Base-by-base conservation (phyloP, 768 basidiomycete species). In the Termitomyces sp. region DNA sequence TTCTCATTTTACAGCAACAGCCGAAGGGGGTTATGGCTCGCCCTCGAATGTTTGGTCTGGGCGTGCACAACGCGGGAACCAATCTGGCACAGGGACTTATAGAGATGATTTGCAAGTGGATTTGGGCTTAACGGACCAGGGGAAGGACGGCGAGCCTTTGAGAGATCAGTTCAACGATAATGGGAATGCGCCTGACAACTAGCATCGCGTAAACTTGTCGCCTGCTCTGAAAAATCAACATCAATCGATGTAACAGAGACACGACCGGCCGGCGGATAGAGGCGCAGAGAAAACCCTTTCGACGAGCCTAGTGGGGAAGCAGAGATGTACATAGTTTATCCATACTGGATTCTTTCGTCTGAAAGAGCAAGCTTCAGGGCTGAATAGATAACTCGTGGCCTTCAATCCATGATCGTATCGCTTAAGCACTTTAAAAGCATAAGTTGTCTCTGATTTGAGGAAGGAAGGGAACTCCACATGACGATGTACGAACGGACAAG, bases 21-120 rank as follows among this genome's bases (percentile, higher is more conserved):
- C 70, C 4, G 67, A 66, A 40, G 70, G 69, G 1, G 70, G 70
- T 7, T 71, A 69, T 47, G 64, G 68, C 41, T 62, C 66, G 4
- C 26, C 66, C 14, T 36, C 52, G 35, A 67, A 68, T 43, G 63
- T 71, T 8, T 70, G 70, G 70, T 67, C 69, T 4, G 59, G 67
- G 40, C 66, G 62, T 33, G 64, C 67, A 13, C 70, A 70, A 56
- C 66, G 69, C 33, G 69, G 70, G 18, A 61, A 68, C 44, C 30
- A n/a, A 26, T 35, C 43, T 32, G 60, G 57, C 8, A 57, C 56
- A 8, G 61, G 56, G 28, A 41, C 55, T 12, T 59, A 68, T 30
- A 48, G 5, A 48, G 43, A 46, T 16, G 33, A 56, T 46, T 38
- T n/a, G 9, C 26, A 30, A n/a, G 43, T 48, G 0, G 36, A 59